Base-by-base conservation (phyloP, 2,329 filamentous ascomycete genomes). In the Aspergillus proliferans region DNA sequence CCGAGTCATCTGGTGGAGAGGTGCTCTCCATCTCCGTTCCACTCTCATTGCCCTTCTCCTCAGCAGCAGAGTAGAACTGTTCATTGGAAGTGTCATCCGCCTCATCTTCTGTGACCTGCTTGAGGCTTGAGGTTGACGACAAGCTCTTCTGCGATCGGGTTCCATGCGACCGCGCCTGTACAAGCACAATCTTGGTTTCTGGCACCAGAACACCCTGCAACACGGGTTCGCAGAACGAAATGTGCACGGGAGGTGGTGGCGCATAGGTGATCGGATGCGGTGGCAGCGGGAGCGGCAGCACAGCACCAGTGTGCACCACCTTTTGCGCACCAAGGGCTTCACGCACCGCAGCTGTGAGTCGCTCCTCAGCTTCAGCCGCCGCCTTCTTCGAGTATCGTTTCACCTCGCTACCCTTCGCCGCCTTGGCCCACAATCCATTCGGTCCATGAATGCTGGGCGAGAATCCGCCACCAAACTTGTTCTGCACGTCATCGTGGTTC, bases 141-240 rank as follows among this genome's bases (percentile, higher is more conserved):
- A 73, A 70, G 24, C 70, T 70, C 49, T 72, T 73, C 55, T 76
- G 67, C 45, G 50, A 64, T 57, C 59, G 70, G 55, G 56, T 68
- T 44, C 63, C 72, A 41, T 63, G 71, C 42, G 73, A 59, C 63
- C 69, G 65, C 65, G 77, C 72, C 81, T 84, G 62, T 66, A 76
- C 64, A 19, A 97, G 76, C 21, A 98, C 84, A 49, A 98, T 88
- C 60, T 87, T 90, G 14, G 91, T 98, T 10, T 75, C 79, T 0
- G 88, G 78, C 7, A 84, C 79, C 43, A 98, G 67, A 4, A 93
- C 69, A 7, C 93, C 93, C 69, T 98, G 93, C 5, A 88, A 83
- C 14, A 97, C 90, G 7, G 93, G 93, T 66, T 98, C 93, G 65
- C 91, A 97, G n/a, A 94, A 82, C 43, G 88, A 84, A 52, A 97